These are phyloP conservation scores for Glutinoglossum americanum DNA, from an alignment of 495 filamentous ascomycete genomes.

Conservation along the genomic window DNA sequence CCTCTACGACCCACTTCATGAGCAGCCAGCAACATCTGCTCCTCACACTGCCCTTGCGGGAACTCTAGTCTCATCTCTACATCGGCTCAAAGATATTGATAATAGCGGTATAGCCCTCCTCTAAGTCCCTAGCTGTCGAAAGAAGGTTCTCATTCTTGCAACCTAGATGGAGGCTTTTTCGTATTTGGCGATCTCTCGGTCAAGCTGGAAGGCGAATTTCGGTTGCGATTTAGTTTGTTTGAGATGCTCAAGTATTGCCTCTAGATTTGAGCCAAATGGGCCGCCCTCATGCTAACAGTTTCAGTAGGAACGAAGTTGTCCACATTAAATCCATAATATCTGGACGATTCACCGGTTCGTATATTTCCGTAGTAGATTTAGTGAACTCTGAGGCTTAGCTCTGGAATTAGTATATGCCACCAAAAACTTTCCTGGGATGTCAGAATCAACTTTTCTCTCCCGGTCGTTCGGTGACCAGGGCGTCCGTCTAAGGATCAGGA, in stretches of 20 bases:
- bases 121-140: neutral
- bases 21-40: slow-evolving; percentile 28
- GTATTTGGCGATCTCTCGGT: slow-evolving; percentile 91
- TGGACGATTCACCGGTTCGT: slow-evolving; percentile 47
- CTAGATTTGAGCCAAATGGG: neutral
- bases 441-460: slow-evolving; percentile 79
- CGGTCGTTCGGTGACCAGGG: slow-evolving; percentile 91
- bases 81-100: slow-evolving; percentile 77
- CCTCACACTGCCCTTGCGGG: slow-evolving; percentile 46
- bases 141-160: neutral
- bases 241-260: slow-evolving; percentile 51
- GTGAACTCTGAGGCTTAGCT: slow-evolving; percentile 8
- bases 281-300: slow-evolving; percentile 8
- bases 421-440: slow-evolving; percentile 73
- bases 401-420: slow-evolving; percentile 35
- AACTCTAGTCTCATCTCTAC: slow-evolving; percentile 74
- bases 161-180: slow-evolving; percentile 73
- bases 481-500: slow-evolving; percentile 69
- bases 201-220: slow-evolving; percentile 54
- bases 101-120: slow-evolving; percentile 39
- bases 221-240: slow-evolving; percentile 70
- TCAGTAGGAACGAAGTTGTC: slow-evolving; percentile 28
- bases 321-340: slow-evolving; percentile 53
- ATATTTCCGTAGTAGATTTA: neutral
- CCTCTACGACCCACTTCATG: slow-evolving; percentile 41